phyloP scores from a whole-genome alignment of 2,329 filamentous ascomycete species.

The Ophiostoma montium region DNA sequence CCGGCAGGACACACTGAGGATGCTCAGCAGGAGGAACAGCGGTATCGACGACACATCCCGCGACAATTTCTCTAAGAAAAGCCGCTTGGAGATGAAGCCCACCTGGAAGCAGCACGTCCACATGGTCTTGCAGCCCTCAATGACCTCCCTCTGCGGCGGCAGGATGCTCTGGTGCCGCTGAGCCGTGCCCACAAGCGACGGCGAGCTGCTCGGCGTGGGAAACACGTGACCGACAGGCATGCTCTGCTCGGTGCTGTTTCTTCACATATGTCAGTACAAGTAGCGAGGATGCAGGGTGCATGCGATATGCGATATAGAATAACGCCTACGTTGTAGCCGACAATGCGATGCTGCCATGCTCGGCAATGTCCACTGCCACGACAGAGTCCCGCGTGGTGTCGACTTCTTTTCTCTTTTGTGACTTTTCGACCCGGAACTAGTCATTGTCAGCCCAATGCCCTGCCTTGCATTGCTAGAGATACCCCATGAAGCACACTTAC shows the following conservation, averaged over 20 bases:
- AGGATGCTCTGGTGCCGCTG: not conserved
- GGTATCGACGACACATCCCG: conserved; percentile 10
- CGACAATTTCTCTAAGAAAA: conserved; percentile 17
- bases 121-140: conserved; percentile 16
- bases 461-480: too few species aligned
- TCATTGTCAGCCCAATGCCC: not conserved
- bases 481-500: too few species aligned
- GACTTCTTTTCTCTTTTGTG: not conserved
- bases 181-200: not conserved
- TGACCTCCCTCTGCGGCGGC: conserved; percentile 13
- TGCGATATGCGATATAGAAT: not conserved
- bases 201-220: not conserved
- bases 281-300: not conserved
- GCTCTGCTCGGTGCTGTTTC: not conserved
- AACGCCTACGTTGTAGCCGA: not conserved
- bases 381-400: not conserved
- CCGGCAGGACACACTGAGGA: conserved; percentile 6
- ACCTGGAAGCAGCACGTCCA: conserved; percentile 18
- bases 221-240: not conserved
- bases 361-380: too few species aligned
- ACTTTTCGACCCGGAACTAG: not conserved
- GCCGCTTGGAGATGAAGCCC: conserved; percentile 18
- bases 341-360: not conserved
- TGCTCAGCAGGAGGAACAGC: conserved; percentile 13
- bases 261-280: too few species aligned